These are phyloP conservation scores for Entelexis sorbosivorans DNA, from an alignment of 1,139 yeast species.

Conservation along the genomic window DNA sequence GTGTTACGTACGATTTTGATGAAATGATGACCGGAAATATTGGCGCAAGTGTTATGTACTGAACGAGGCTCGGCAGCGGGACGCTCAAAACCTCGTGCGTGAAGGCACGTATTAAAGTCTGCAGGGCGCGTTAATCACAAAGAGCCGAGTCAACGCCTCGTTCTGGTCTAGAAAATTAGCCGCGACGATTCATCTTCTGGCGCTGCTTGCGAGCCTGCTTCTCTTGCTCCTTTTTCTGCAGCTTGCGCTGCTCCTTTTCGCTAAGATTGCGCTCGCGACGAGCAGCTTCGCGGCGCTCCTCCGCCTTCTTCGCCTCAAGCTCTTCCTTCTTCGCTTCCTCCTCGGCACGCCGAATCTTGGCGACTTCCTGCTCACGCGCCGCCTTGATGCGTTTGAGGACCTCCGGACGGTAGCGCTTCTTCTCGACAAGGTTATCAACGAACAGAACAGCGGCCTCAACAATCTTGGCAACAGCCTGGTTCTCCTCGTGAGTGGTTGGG, in stretches of 20 bases:
- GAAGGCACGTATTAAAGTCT: too few species aligned
- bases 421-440: conserved; percentile 43
- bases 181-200: conserved; percentile 36
- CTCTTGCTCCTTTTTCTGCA: conserved; percentile 59
- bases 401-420: conserved; percentile 48
- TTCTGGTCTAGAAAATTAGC: neutral
- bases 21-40: neutral
- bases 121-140: too few species aligned
- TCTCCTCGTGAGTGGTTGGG: conserved; percentile 39
- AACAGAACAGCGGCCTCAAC: conserved; percentile 43
- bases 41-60: too few species aligned
- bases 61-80: too few species aligned
- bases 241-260: conserved; percentile 52
- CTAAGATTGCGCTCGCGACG: conserved; percentile 47
- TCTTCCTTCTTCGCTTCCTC: conserved; percentile 60
- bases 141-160: too few species aligned
- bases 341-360: conserved; percentile 46
- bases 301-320: conserved; percentile 55
- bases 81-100: too few species aligned
- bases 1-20: neutral
- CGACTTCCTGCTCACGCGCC: conserved; percentile 58
- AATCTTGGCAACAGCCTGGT: conserved; percentile 40
- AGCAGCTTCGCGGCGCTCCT: conserved; percentile 53
- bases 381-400: conserved; percentile 57
- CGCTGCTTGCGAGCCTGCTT: conserved; percentile 44